Evolutionary conservation across 352 stramenopile species (phyloP), one percentile per base, ranked within the genome.

Genomic region (Peronosclerospora sorghi): DNA sequence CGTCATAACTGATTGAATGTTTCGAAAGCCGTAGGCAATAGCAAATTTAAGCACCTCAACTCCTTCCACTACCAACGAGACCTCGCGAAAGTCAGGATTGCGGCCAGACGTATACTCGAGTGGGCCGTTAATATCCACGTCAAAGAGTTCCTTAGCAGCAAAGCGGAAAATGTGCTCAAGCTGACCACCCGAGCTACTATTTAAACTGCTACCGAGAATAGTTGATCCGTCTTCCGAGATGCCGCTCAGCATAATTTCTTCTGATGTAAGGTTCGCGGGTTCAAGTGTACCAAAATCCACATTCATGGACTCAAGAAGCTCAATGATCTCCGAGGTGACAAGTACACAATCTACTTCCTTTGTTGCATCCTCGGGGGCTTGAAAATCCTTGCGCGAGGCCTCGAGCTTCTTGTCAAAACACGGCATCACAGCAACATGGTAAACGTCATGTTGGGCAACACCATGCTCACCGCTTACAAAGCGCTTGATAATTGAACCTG

Each of bases 361-460:
- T 10, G 57, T 78, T 27, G 83, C 56, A 6, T 70, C 59, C 8
- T 59, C 65, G 3, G 68, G 68, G 35, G 84, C 73, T 17, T 85
- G 40, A 43, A 94, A 95, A 54, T 93, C 72, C 48, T 93, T 94
- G 6, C 95, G 82, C 8, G 89, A 96, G 0, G 94, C 95, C 65
- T 99, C 96, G 6, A 98, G 68, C 56, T 99, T 99, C 71, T 99
- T 99, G 60, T 98, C 96, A 53, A 97, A 96, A 75, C 96, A 99
- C 23, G 96, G 95, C 94, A 98, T 98, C 27, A 99, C 73, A 1
- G 93, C 89, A 41, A 96, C 86, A 66, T 98, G 86, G 59, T 96
- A 97, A 6, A 97, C 78, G 26, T 95, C 65, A 19, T 51, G 65
- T 8, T 69, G 49, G 0, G 41, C 27, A 20, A 83, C 29, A 6